Evolutionary conservation across 345 rosid genomes (phyloP).

Genomic region (Bruguiera sexangula): DNA sequence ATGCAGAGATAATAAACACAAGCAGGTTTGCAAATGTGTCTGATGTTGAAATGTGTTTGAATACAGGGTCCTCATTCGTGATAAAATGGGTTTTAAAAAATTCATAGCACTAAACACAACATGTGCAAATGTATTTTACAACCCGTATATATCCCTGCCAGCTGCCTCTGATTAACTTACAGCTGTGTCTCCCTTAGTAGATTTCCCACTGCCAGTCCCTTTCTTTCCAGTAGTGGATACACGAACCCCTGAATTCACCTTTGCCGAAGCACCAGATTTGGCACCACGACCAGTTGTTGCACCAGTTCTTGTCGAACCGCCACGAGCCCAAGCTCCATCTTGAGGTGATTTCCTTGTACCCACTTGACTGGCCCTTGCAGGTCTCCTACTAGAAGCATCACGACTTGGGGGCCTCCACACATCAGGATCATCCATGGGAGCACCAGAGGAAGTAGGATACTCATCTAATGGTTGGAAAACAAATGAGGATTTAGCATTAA

Average conservation of each 20-base stretch:
- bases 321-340: slow-evolving; percentile 95
- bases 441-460: slow-evolving; percentile 87
- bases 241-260: slow-evolving; percentile 57
- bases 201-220: slow-evolving; percentile 59
- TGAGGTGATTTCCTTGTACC: slow-evolving; percentile 82
- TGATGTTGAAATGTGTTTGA: too few relatives aligned
- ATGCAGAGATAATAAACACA: too few relatives aligned
- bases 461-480: slow-evolving; percentile 97
- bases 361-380: slow-evolving; percentile 68
- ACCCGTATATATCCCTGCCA: neutral
- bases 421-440: slow-evolving; percentile 93
- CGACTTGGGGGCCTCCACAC: slow-evolving; percentile 98
- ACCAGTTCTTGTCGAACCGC: slow-evolving; percentile 46
- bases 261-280: slow-evolving; percentile 57
- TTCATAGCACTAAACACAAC: neutral
- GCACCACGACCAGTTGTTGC: slow-evolving; percentile 65
- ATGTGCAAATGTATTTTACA: neutral
- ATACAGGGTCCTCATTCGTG: too few relatives aligned
- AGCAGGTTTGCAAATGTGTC: too few relatives aligned
- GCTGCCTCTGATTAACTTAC: slow-evolving; percentile 39
- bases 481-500: slow-evolving; percentile 74
- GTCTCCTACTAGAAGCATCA: slow-evolving; percentile 68
- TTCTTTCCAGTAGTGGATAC: slow-evolving; percentile 77
- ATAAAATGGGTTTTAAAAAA: neutral
- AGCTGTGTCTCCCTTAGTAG: slow-evolving; percentile 65